Evolutionary conservation across 371 early-diverging fungal genomes (phyloP).

Genomic region (Lichtheimia corymbifera): DNA sequence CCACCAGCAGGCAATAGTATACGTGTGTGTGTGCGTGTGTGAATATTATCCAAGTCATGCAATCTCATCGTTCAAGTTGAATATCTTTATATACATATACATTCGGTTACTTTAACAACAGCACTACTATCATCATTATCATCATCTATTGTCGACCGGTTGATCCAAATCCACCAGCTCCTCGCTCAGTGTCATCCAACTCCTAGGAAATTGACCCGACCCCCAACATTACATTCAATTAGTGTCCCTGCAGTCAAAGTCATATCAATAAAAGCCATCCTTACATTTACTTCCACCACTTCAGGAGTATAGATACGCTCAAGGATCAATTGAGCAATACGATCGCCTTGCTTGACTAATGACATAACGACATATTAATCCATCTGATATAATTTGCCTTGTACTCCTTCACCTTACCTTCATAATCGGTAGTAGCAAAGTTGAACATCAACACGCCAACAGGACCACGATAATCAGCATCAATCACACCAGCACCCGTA

Average conservation of each 20-base stretch:
- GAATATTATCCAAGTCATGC: not conserved
- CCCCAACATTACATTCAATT: too few species aligned
- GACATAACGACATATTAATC: constrained; percentile 43
- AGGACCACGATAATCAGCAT: constrained; percentile 89
- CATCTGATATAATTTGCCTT: constrained; percentile 57
- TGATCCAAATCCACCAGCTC: constrained; percentile 93
- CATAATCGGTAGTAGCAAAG: constrained; percentile 77
- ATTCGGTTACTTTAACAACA: too few species aligned
- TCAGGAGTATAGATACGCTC: constrained; percentile 85
- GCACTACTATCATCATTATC: not conserved
- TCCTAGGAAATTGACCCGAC: constrained; percentile 26
- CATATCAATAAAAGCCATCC: not conserved
- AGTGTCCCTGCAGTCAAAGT: not conserved
- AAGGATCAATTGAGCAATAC: constrained; percentile 96
- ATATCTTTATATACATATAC: not conserved
- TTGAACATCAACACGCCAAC: constrained; percentile 91
- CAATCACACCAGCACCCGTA: constrained; percentile 96
- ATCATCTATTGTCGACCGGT: constrained; percentile 69
- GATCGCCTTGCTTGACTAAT: constrained; percentile 83
- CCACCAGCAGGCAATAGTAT: not conserved
- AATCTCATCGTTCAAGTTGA: not conserved
- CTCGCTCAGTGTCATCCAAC: constrained; percentile 80
- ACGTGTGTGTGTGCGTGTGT: constrained; percentile 6
- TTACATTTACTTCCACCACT: constrained; percentile 75
- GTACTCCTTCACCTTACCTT: constrained; percentile 73